Conservation (phyloP, 192 early-diverging fungal genomes). For the Borealophlyctis nickersoniae region DNA sequence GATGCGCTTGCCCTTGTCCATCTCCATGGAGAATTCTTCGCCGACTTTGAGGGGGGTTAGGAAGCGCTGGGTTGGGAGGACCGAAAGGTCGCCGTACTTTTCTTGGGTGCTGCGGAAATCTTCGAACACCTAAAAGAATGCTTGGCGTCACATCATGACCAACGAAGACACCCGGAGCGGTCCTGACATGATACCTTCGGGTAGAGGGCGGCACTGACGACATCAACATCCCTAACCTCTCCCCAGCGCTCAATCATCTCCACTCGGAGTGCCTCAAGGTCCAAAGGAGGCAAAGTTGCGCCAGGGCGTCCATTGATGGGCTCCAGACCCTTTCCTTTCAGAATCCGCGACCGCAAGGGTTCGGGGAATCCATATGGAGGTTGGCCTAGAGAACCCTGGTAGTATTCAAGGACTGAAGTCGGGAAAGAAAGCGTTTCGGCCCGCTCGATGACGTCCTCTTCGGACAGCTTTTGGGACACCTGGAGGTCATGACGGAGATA, state of each 20-base stretch:
- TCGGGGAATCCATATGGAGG: slow-evolving; percentile 95
- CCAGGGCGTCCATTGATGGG: slow-evolving; percentile 86
- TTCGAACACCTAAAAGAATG: slow-evolving; percentile 57
- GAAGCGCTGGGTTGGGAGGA: slow-evolving; percentile 89
- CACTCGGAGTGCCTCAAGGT: slow-evolving; percentile 71
- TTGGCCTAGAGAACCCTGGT: slow-evolving; percentile 92
- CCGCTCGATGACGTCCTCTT: slow-evolving; percentile 71
- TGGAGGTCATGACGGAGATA: neutral
- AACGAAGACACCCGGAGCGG: too few species aligned
- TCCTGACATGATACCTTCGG: slow-evolving; percentile 65
- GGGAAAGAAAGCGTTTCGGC: slow-evolving; percentile 88
- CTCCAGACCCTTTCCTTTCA: slow-evolving; percentile 58
- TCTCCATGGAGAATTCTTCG: slow-evolving; percentile 85
- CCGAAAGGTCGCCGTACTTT: slow-evolving; percentile 82
- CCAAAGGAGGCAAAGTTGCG: slow-evolving; percentile 70
- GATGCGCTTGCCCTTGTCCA: slow-evolving; percentile 84
- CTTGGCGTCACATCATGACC: slow-evolving; percentile 14
- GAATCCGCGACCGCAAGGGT: slow-evolving; percentile 76
- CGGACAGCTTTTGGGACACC: slow-evolving; percentile 70
- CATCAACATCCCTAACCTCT: slow-evolving; percentile 50
- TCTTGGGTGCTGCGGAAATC: slow-evolving; percentile 73
- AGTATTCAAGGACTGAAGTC: slow-evolving; percentile 91
- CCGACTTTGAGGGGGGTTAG: slow-evolving; percentile 78
- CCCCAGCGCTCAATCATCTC: slow-evolving; percentile 81
- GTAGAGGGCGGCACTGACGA: slow-evolving; percentile 86